Evolutionary conservation across 208 protist species (phyloP).

Genomic region (Wallacemonas rigidus): DNA sequence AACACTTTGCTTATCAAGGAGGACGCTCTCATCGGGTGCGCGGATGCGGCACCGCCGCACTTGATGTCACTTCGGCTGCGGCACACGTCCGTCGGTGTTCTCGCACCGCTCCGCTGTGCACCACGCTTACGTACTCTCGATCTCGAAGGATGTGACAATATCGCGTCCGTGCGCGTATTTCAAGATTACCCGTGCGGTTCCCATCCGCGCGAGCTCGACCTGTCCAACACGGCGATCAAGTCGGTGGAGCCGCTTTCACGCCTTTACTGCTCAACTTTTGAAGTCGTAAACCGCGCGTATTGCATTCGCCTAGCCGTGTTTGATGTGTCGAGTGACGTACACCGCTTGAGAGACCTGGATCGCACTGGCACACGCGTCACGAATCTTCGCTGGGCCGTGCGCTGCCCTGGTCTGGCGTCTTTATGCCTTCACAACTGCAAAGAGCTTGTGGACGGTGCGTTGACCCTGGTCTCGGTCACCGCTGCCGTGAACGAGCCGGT

Average conservation of each 20-base stretch:
- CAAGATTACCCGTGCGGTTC: background rate
- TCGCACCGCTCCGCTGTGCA: background rate
- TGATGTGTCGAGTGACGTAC: background rate
- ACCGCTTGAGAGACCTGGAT: background rate
- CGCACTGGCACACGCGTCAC: background rate
- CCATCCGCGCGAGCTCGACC: background rate
- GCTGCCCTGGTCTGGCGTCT: background rate
- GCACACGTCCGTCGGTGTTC: background rate
- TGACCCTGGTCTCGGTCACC: background rate
- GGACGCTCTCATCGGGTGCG: no score
- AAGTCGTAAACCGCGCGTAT: background rate
- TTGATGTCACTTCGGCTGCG: no score
- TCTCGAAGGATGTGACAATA: background rate
- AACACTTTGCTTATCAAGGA: no score
- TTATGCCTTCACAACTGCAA: background rate
- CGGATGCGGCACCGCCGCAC: no score
- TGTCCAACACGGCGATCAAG: background rate
- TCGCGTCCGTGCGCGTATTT: slow-evolving; percentile 4
- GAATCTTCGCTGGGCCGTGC: background rate
- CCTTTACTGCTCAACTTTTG: background rate
- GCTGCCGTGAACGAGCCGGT: no score
- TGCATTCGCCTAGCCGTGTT: background rate
- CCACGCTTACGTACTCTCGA: background rate
- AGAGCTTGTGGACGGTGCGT: background rate
- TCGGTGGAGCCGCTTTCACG: background rate